Conservation (phyloP, 1,139 yeast genomes). For the Meyerozyma carpophila region DNA sequence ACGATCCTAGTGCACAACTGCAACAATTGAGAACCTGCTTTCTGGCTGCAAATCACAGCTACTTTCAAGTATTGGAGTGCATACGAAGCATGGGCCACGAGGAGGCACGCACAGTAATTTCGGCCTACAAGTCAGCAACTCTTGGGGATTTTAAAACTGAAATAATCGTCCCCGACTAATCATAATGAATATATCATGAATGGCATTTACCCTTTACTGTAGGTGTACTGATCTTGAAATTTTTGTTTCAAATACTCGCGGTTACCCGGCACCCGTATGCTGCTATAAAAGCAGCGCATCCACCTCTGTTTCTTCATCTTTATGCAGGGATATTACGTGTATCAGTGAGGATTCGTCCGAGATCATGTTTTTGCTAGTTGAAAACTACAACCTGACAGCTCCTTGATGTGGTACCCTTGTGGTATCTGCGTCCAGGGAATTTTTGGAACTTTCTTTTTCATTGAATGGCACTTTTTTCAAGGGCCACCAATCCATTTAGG, state of each 20-base stretch:
- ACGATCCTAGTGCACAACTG: slow-evolving; percentile 14
- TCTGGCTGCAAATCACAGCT: not conserved
- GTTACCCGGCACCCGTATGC: slow-evolving; percentile 15
- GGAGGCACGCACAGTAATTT: not conserved
- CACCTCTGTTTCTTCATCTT: slow-evolving; percentile 58
- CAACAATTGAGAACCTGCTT: not conserved
- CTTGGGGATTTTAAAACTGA: not conserved
- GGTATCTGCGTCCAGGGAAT: slow-evolving; percentile 56
- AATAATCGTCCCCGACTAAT: not conserved
- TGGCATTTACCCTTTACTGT: not conserved
- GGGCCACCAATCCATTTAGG: slow-evolving; percentile 2
- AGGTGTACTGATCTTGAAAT: not conserved
- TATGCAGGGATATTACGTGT: slow-evolving; percentile 99
- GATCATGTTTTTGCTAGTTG: slow-evolving; percentile 99
- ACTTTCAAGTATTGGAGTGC: not conserved
- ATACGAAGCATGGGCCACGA: not conserved
- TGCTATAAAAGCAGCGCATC: slow-evolving; percentile 12
- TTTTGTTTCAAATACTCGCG: not conserved
- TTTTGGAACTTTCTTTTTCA: slow-evolving; percentile 50
- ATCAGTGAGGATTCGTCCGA: slow-evolving; percentile 99
- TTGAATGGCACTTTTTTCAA: slow-evolving; percentile 3
- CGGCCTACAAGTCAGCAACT: not conserved
- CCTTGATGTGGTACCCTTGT: slow-evolving; percentile 53
- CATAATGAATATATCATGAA: not conserved
- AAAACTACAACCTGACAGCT: slow-evolving; percentile 99